Evolutionary conservation across 306 rosid species (phyloP).

Genomic region (Prunus campanulata): DNA sequence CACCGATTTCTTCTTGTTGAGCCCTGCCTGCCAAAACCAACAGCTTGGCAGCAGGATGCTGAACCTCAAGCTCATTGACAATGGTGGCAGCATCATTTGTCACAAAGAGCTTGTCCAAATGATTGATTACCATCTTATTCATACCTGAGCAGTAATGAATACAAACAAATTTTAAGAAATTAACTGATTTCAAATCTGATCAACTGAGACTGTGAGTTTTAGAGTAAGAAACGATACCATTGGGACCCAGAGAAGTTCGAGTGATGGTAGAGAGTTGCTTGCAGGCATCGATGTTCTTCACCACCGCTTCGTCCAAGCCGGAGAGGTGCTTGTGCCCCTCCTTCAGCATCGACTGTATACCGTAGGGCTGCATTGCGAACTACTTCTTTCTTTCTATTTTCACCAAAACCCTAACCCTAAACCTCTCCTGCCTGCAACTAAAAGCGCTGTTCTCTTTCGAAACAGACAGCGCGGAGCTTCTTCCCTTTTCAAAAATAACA

Average conservation of each 20-base stretch:
- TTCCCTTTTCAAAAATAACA: too few relatives aligned
- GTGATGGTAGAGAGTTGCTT: slow-evolving; percentile 88
- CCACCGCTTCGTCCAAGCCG: slow-evolving; percentile 91
- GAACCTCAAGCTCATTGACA: slow-evolving; percentile 92
- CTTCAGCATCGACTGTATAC: slow-evolving; percentile 89
- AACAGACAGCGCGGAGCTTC: too few relatives aligned
- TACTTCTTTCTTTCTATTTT: too few relatives aligned
- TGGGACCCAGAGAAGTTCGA: slow-evolving; percentile 94
- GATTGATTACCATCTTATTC: slow-evolving; percentile 99
- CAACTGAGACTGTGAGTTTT: not conserved
- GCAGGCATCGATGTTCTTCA: slow-evolving; percentile 97
- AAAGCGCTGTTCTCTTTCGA: too few relatives aligned
- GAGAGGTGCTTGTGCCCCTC: slow-evolving; percentile 89
- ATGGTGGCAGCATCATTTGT: slow-evolving; percentile 91
- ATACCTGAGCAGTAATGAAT: slow-evolving; percentile 44
- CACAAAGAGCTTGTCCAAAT: slow-evolving; percentile 92
- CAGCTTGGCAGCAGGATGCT: slow-evolving; percentile 96
- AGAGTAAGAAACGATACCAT: slow-evolving; percentile 47
- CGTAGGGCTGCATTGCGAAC: slow-evolving; percentile 50
- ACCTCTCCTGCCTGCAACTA: too few relatives aligned
- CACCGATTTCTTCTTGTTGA: slow-evolving; percentile 95
- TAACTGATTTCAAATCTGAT: not conserved
- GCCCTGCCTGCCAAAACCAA: slow-evolving; percentile 92
- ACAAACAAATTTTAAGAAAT: not conserved
- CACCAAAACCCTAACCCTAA: too few relatives aligned